Evolutionary conservation across 306 rosid species (phyloP).

Genomic region (Parietaria judaica): DNA sequence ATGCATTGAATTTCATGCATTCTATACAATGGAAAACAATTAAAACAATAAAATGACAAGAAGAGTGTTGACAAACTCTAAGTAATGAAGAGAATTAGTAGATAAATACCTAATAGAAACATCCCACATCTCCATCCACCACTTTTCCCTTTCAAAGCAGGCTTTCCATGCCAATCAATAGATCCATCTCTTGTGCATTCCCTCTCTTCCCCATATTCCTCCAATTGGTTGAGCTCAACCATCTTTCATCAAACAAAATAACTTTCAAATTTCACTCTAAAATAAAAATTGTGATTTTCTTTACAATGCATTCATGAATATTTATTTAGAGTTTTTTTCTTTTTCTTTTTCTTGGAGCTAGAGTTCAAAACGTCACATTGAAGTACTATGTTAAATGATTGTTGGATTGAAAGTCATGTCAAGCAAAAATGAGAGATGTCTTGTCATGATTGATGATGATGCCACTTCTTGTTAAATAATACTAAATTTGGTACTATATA

Average conservation of each 20-base stretch:
- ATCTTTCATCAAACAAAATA: slow-evolving; percentile 15
- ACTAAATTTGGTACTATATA: too few species aligned
- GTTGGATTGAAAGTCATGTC: background rate
- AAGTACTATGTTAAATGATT: background rate
- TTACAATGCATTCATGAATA: too few species aligned
- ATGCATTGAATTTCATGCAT: too few species aligned
- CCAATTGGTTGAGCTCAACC: slow-evolving; percentile 23
- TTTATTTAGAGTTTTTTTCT: too few species aligned
- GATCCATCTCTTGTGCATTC: slow-evolving; percentile 38
- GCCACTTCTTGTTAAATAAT: background rate
- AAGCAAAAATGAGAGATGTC: background rate
- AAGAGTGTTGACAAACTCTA: too few species aligned
- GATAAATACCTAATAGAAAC: slow-evolving; percentile 35
- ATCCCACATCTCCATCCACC: slow-evolving; percentile 58
- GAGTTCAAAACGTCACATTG: background rate
- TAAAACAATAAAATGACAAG: background rate
- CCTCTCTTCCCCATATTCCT: slow-evolving; percentile 16
- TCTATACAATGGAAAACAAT: background rate
- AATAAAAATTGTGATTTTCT: too few species aligned
- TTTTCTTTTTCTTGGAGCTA: too few species aligned
- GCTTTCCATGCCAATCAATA: slow-evolving; percentile 36
- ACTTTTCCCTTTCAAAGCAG: slow-evolving; percentile 26
- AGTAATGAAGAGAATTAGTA: background rate
- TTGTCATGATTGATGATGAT: background rate
- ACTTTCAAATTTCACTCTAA: background rate